Conservation (phyloP, 441 rosid genomes). For the Adansonia rubrostipa region DNA sequence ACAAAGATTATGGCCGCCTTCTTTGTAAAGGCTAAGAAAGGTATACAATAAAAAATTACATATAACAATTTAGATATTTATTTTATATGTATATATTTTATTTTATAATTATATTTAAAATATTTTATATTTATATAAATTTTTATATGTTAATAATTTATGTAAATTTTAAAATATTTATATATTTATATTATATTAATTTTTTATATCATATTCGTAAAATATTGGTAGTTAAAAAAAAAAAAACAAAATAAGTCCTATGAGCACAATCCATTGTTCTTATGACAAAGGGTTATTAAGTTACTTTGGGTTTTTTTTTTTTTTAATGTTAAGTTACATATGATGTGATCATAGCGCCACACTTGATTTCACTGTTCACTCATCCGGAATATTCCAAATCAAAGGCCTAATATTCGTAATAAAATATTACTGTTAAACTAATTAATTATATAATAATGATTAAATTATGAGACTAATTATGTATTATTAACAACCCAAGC, state of each 20-base stretch:
- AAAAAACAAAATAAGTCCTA: not conserved
- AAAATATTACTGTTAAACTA: not conserved
- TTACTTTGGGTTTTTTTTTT: not conserved
- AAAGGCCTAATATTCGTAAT: not conserved
- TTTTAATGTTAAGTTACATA: not conserved
- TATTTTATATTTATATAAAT: too few relatives aligned
- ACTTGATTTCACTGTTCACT: not conserved
- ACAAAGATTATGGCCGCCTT: slow-evolving; percentile 17
- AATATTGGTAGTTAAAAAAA: too few relatives aligned
- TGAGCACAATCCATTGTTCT: not conserved
- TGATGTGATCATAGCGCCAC: not conserved
- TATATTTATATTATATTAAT: too few relatives aligned
- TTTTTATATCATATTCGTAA: too few relatives aligned
- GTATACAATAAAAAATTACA: too few relatives aligned
- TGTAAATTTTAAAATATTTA: too few relatives aligned
- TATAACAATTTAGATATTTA: too few relatives aligned
- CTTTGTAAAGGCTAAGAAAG: not conserved
- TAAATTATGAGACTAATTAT: slow-evolving; percentile 1
- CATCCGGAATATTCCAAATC: slow-evolving; percentile 14
- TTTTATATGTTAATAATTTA: too few relatives aligned
- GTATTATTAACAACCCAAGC: not conserved
- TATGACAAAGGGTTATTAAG: not conserved
- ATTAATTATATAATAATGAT: not conserved
- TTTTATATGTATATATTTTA: too few relatives aligned
- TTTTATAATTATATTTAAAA: too few relatives aligned